A percentile compares a stretch with the other conserved stretches of the same genome.
Evolutionary conservation across 345 rosid species (phyloP).

Genomic region (Gossypium anomalum): DNA sequence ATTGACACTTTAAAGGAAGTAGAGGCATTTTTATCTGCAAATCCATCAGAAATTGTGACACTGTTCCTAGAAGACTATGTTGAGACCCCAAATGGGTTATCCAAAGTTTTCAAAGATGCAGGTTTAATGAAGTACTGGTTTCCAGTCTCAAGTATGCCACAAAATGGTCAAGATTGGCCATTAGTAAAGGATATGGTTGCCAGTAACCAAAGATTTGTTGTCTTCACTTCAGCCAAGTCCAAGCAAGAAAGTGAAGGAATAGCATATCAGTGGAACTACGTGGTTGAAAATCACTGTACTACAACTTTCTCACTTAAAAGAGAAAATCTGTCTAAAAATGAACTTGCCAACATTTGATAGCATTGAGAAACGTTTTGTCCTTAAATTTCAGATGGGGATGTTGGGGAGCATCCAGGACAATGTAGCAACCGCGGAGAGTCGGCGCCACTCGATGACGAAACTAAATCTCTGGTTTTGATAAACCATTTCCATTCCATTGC

Average conservation of each 20-base stretch:
- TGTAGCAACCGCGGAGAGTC: conserved; percentile 58
- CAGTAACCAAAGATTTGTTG: conserved; percentile 51
- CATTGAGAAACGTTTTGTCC: neutral
- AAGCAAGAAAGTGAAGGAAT: conserved; percentile 60
- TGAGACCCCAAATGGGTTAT: conserved; percentile 40
- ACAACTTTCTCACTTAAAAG: neutral
- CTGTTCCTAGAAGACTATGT: conserved; percentile 70
- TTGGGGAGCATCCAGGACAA: conserved; percentile 48
- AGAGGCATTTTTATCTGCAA: conserved; percentile 53
- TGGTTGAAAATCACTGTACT: conserved; percentile 71
- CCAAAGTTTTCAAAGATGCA: conserved; percentile 47
- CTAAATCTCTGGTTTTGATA: conserved; percentile 49
- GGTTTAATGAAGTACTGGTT: conserved; percentile 70
- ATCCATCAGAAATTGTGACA: conserved; percentile 55
- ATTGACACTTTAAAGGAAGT: conserved; percentile 50
- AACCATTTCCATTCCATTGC: conserved; percentile 38
- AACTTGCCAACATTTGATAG: neutral
- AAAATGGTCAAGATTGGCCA: conserved; percentile 63
- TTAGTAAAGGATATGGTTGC: conserved; percentile 59
- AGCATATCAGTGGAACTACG: conserved; percentile 73
- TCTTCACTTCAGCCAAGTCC: conserved; percentile 47
- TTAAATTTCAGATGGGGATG: conserved; percentile 43
- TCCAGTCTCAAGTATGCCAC: conserved; percentile 52
- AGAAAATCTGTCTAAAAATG: neutral
- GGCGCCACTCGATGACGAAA: conserved; percentile 35